A percentile compares a stretch with the other conserved stretches of the same genome.
These are phyloP conservation scores for Tolypocladium sp. DNA, from an alignment of 2,329 filamentous ascomycete genomes.

Conservation along the genomic window DNA sequence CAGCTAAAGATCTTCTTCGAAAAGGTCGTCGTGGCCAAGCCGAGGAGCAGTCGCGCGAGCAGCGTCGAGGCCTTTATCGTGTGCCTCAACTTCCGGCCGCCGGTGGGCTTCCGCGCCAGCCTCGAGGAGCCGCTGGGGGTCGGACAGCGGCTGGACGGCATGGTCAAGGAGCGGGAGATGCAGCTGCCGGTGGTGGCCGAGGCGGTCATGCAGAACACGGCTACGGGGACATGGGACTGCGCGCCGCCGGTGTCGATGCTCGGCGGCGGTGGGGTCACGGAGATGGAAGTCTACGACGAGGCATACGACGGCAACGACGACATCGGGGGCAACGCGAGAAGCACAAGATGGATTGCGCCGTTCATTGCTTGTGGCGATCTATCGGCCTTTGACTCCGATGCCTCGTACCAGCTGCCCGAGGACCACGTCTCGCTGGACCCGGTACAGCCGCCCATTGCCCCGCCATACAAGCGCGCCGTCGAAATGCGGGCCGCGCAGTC, in stretches of 20 bases:
- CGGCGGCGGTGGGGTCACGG: constrained; percentile 28
- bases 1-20: constrained; percentile 87
- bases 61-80: constrained; percentile 97
- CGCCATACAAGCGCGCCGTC: constrained; percentile 85
- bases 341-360: constrained; percentile 76
- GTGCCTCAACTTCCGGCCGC: constrained; percentile 80
- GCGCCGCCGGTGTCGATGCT: constrained; percentile 6
- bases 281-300: constrained; percentile 42
- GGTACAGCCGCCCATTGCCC: constrained; percentile 89
- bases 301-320: constrained; percentile 11
- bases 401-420: constrained; percentile 81
- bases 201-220: constrained; percentile 35
- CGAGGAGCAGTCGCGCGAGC: constrained; percentile 86
- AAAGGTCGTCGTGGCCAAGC: constrained; percentile 83
- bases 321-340: constrained; percentile 16
- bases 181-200: constrained; percentile 31
- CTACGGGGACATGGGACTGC: constrained; percentile 33
- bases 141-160: constrained; percentile 41
- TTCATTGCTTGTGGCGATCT: constrained; percentile 97
- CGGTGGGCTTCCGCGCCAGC: constrained; percentile 64
- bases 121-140: constrained; percentile 67
- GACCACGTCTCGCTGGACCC: constrained; percentile 83
- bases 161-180: constrained; percentile 34
- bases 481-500: constrained; percentile 49
- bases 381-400: constrained; percentile 90